These are phyloP conservation scores for Solanum infundibuliforme DNA, from an alignment of 257 asterid genomes.

Conservation along the genomic window DNA sequence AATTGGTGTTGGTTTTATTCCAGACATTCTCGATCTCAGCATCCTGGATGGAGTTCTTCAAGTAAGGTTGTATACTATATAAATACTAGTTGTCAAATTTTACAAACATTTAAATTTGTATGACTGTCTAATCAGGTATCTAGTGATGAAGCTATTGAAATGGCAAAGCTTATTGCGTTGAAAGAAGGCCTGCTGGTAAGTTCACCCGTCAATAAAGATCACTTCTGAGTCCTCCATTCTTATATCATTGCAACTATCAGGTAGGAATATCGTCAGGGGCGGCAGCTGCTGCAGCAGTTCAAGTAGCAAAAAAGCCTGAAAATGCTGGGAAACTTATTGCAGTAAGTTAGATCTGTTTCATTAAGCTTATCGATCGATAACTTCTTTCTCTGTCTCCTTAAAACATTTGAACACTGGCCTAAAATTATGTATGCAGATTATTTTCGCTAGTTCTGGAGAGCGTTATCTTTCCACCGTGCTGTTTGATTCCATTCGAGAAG, in stretches of 20 bases:
- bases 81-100: neutral
- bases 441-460: conserved; percentile 48
- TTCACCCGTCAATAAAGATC: neutral
- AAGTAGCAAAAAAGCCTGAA: conserved; percentile 35
- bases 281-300: conserved; percentile 46
- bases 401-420: neutral
- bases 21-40: conserved; percentile 21
- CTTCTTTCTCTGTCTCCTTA: neutral
- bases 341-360: conserved; percentile 16
- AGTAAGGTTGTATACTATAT: conserved; percentile 11
- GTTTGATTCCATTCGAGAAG: conserved; percentile 33
- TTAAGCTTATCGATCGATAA: neutral
- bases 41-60: conserved; percentile 30
- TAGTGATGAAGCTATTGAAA: conserved; percentile 44
- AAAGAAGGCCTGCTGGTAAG: conserved; percentile 46
- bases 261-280: conserved; percentile 57
- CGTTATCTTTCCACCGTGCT: conserved; percentile 46
- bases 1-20: conserved; percentile 31
- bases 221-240: neutral
- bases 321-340: conserved; percentile 47
- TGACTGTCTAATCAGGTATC: conserved; percentile 17
- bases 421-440: neutral
- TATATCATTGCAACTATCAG: conserved; percentile 6
- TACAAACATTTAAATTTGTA: neutral
- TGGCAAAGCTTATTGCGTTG: conserved; percentile 36